Evolutionary conservation across 306 rosid genomes (phyloP).

Genomic region (Quercus alba): DNA sequence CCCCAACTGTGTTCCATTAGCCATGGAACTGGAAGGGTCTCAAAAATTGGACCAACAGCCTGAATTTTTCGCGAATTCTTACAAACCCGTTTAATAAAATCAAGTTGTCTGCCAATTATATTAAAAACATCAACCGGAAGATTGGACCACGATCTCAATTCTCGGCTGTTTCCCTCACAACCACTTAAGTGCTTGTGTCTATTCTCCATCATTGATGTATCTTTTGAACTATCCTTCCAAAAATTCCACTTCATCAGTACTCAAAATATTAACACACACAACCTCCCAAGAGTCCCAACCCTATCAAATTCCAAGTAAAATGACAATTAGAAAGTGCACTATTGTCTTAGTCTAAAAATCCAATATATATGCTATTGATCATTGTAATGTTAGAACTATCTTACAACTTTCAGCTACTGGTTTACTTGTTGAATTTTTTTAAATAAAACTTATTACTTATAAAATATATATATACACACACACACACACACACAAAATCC

Average conservation of each 20-base stretch:
- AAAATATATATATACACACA: too few species aligned
- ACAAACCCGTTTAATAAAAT: slow-evolving; percentile 3
- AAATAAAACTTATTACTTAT: too few species aligned
- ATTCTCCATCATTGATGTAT: not conserved
- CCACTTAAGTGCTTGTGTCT: not conserved
- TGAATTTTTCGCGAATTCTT: slow-evolving; percentile 13
- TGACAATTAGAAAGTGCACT: too few species aligned
- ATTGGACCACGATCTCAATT: slow-evolving; percentile 2
- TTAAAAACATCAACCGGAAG: not conserved
- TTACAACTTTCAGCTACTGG: too few species aligned
- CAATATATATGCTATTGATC: too few species aligned
- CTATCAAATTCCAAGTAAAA: not conserved
- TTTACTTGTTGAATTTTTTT: too few species aligned
- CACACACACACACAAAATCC: too few species aligned
- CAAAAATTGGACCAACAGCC: not conserved
- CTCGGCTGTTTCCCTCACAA: not conserved
- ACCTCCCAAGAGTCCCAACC: too few species aligned
- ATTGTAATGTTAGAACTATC: too few species aligned
- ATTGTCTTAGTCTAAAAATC: too few species aligned
- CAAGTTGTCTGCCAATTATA: not conserved
- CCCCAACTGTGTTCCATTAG: slow-evolving; percentile 4
- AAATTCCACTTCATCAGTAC: not conserved
- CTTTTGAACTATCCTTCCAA: not conserved
- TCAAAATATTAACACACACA: not conserved
- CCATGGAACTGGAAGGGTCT: slow-evolving; percentile 22